Evolutionary conservation across 1,139 yeast genomes (phyloP), one percentile per base, ranked within the genome.

Genomic region (Diutina sp.): DNA sequence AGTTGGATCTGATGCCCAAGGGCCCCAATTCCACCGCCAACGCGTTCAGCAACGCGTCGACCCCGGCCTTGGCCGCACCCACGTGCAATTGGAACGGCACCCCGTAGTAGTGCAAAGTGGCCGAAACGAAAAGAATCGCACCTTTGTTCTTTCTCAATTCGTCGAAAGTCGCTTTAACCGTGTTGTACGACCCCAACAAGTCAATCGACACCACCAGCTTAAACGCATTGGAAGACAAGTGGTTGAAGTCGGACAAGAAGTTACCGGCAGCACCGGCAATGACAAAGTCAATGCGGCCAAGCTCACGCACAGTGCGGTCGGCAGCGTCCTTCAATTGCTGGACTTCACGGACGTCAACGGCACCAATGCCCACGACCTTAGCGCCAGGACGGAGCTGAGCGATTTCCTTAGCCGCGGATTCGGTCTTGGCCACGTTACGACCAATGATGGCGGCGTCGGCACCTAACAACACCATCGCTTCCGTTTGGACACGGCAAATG

Each of bases 181-280:
- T 88, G 69, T 90, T 90, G 72, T 77, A 90, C 12, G 95, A 84
- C 1, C 97, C 98, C 51, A 90, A 69, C 57, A 90, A 72, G 68
- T 91, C 98, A 60, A 91, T 91, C 51, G 83, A 84, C 32, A 90
- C 78, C 38, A 91, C 97, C 0, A 93, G 77, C 67, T 86, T 84
- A 76, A 91, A 91, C 3, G 96, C 97, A 65, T 89, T 89, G 46
- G 90, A 69, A 1, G 95, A 85, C 61, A 90, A 72, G 63, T 84
- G 85, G 64, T 84, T 84, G 69, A 90, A 83, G 67, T 89, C 95
- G 45, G 90, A 75, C 60, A 91, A 69, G 65, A 90, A 91, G 73
- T 90, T 90, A 6, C 98, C 97, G 4, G 97, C 97, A 2, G 98
- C 97, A 25, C 97, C 98, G 50, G 95, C 91, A 69, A 91, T 85